These are phyloP conservation scores for Breynia disticha DNA, from an alignment of 441 rosid species.

Conservation along the genomic window DNA sequence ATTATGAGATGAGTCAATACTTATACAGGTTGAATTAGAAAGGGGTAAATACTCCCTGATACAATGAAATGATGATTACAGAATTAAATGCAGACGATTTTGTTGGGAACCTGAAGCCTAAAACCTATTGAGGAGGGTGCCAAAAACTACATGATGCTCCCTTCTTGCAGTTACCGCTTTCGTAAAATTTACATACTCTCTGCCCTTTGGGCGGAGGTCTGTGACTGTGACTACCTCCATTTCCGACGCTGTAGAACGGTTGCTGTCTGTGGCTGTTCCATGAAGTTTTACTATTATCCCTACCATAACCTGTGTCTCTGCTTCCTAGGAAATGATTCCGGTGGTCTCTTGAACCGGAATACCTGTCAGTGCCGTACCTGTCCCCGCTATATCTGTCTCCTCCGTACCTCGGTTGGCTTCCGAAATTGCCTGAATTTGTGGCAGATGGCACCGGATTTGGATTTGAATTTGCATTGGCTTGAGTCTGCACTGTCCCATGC, in stretches of 20 bases:
- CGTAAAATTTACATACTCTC: conserved; percentile 72
- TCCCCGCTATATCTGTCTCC: conserved; percentile 31
- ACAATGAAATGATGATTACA: conserved; percentile 23
- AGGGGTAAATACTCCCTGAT: conserved; percentile 15
- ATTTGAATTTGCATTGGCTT: conserved; percentile 19
- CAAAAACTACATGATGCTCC: conserved; percentile 79
- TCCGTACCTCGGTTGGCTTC: conserved; percentile 37
- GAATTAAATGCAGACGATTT: conserved; percentile 20
- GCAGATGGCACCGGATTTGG: conserved; percentile 15
- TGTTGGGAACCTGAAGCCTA: conserved; percentile 11
- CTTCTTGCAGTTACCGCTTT: conserved; percentile 67
- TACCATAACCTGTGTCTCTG: conserved; percentile 35
- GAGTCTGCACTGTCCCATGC: conserved; percentile 19
- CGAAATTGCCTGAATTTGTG: conserved; percentile 30
- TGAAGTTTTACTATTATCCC: conserved; percentile 27
- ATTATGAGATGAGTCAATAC: conserved; percentile 14
- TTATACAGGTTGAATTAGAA: conserved; percentile 24
- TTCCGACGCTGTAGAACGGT: conserved; percentile 30
- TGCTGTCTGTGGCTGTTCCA: conserved; percentile 34
- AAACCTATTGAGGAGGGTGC: conserved; percentile 52
- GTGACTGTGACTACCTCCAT: conserved; percentile 44
- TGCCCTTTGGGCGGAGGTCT: conserved; percentile 63
- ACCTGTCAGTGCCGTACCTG: conserved; percentile 35
- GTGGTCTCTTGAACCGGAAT: conserved; percentile 33
- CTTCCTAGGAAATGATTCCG: conserved; percentile 21